phyloP scores from a whole-genome alignment of 1,139 yeast species.

The Sugiyamaella pinicola region DNA sequence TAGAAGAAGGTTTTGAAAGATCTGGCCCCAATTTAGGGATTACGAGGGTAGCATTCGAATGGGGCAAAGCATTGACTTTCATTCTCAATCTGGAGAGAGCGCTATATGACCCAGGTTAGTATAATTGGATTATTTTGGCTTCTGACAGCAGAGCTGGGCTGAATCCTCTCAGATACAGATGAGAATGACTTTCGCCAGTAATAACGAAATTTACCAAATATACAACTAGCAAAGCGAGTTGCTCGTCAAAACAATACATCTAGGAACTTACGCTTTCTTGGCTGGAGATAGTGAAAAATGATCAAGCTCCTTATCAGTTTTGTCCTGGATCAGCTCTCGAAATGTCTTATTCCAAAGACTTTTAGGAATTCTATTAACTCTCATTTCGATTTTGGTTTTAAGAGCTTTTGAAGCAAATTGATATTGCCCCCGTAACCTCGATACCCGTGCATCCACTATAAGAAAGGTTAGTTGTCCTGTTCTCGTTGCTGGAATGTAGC shows the following conservation, averaged over 20 bases:
- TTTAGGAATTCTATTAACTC: conserved; percentile 47
- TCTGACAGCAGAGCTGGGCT: too few species aligned
- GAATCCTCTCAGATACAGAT: too few species aligned
- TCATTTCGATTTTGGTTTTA: conserved; percentile 42
- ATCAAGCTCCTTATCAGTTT: conserved; percentile 13
- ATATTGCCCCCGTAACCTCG: conserved; percentile 39
- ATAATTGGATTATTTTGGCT: background rate
- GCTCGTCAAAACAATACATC: too few species aligned
- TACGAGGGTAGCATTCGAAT: background rate
- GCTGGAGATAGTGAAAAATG: conserved; percentile 17
- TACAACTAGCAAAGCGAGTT: too few species aligned
- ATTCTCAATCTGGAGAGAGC: conserved; percentile 6
- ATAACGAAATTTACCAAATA: too few species aligned
- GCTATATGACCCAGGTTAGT: background rate
- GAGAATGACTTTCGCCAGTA: too few species aligned
- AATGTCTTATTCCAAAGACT: conserved; percentile 48
- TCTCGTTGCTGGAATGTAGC: background rate
- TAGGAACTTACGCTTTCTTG: conserved; percentile 22
- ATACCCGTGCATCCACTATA: conserved; percentile 37
- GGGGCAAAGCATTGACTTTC: background rate
- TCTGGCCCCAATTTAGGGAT: conserved; percentile 13
- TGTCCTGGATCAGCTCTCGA: conserved; percentile 35
- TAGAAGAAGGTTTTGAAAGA: background rate
- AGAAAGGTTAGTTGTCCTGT: conserved; percentile 3
- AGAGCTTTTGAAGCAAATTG: conserved; percentile 42